Conservation (phyloP, 1,284 basidiomycete genomes). For the Trichosporon coremiiforme region DNA sequence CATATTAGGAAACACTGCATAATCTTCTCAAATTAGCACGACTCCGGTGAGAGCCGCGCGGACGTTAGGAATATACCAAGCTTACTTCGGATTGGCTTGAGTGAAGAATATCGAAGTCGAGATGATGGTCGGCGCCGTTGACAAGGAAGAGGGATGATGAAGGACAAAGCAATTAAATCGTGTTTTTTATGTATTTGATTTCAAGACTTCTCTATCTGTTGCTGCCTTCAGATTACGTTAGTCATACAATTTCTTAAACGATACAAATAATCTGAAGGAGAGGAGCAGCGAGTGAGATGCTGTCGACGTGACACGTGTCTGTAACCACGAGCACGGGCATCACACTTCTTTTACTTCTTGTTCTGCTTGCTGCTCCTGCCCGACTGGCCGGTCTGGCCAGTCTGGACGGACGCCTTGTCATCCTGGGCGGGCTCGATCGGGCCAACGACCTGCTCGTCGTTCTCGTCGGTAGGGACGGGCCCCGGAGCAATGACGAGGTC, state of each 20-base stretch:
- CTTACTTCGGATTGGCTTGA: slow-evolving; percentile 12
- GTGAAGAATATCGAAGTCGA: slow-evolving; percentile 16
- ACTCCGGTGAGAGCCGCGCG: neutral
- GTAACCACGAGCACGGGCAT: slow-evolving; percentile 3
- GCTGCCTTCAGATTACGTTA: slow-evolving; percentile 17
- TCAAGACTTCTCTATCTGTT: slow-evolving; percentile 7
- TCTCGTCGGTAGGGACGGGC: slow-evolving; percentile 55
- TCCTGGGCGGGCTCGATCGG: slow-evolving; percentile 17
- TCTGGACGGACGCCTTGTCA: slow-evolving; percentile 13
- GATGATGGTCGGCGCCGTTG: slow-evolving; percentile 1
- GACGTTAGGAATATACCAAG: neutral
- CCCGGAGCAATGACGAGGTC: neutral
- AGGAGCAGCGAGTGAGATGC: slow-evolving; percentile 12
- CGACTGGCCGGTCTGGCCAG: slow-evolving; percentile 11
- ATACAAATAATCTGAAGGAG: slow-evolving; percentile 17
- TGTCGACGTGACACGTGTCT: neutral
- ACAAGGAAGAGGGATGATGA: neutral
- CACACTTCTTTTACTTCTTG: neutral
- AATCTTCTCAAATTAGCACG: slow-evolving; percentile 9
- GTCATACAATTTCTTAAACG: slow-evolving; percentile 17
- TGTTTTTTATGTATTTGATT: slow-evolving; percentile 13
- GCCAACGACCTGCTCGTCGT: slow-evolving; percentile 59
- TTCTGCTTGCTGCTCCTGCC: slow-evolving; percentile 16
- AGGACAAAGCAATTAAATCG: neutral
- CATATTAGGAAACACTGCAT: slow-evolving; percentile 7